Evolutionary conservation across 2,329 filamentous ascomycete species (phyloP).

Genomic region (Aspergillus sp.): DNA sequence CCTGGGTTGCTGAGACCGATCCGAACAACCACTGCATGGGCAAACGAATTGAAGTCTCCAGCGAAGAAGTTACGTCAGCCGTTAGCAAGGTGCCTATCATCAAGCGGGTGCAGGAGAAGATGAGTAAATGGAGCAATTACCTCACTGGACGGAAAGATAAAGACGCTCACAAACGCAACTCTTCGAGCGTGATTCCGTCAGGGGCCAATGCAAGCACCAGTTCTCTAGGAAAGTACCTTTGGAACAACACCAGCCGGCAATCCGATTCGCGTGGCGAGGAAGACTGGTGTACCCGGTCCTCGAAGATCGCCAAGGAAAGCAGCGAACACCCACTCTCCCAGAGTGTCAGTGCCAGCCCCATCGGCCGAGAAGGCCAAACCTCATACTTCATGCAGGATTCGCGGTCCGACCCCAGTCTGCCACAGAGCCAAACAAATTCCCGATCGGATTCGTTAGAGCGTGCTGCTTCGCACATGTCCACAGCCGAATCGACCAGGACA

Average conservation of each 20-base stretch:
- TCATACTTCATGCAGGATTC: constrained; percentile 31
- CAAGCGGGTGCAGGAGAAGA: constrained; percentile 70
- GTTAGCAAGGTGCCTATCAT: constrained; percentile 84
- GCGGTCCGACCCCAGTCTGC: constrained; percentile 6
- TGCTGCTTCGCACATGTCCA: constrained; percentile 37
- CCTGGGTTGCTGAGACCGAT: constrained; percentile 93
- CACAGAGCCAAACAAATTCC: constrained; percentile 10
- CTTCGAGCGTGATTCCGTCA: constrained; percentile 17
- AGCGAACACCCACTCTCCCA: constrained; percentile 67
- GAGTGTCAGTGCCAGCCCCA: constrained; percentile 63
- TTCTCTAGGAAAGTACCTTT: constrained; percentile 47
- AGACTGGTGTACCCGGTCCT: constrained; percentile 40
- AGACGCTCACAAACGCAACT: constrained; percentile 44
- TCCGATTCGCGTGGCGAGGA: constrained; percentile 54
- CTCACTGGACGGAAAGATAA: constrained; percentile 35
- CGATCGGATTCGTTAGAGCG: constrained; percentile 35
- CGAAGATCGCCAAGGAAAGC: constrained; percentile 41
- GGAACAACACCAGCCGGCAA: constrained; percentile 39
- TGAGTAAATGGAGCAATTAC: constrained; percentile 59
- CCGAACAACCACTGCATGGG: constrained; percentile 69
- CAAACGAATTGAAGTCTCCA: constrained; percentile 84
- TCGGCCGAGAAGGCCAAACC: constrained; percentile 29
- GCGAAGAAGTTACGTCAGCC: constrained; percentile 78
- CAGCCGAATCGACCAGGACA: constrained; percentile 39
- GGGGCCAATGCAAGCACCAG: constrained; percentile 46